These are phyloP conservation scores for Zea luxurians DNA, from an alignment of 176 grass and related monocot genomes.

Conservation along the genomic window DNA sequence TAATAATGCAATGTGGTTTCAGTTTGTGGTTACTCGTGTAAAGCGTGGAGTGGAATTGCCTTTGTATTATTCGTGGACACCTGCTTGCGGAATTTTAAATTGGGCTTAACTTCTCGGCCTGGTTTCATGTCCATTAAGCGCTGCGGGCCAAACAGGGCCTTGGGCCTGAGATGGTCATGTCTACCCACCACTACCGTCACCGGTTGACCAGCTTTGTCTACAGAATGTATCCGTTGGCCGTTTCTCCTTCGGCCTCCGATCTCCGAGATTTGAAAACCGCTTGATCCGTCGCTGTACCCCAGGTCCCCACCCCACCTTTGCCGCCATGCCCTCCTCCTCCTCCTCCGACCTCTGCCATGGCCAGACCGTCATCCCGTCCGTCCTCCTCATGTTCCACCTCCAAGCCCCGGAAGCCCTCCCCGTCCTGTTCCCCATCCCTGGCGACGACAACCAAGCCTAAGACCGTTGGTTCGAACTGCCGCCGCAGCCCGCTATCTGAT, in stretches of 20 bases:
- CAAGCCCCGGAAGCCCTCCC: constrained; percentile 30
- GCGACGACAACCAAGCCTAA: constrained; percentile 44
- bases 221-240: not conserved
- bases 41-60: no score
- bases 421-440: constrained; percentile 26
- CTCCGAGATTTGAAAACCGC: not conserved
- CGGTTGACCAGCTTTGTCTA: not conserved
- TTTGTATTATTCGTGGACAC: no score
- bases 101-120: no score
- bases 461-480: not conserved
- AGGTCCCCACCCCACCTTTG: not conserved
- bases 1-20: no score
- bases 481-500: constrained; percentile 63
- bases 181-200: not conserved
- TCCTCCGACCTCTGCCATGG: constrained; percentile 19
- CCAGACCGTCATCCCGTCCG: constrained; percentile 9
- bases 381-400: constrained; percentile 16
- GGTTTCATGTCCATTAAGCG: no score
- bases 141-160: not conserved
- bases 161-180: not conserved
- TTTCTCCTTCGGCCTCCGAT: not conserved
- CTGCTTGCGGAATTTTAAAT: no score
- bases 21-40: no score
- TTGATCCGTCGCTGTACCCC: not conserved
- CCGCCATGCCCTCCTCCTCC: constrained; percentile 22